Conservation (phyloP, 768 basidiomycete species). For the Suillus luteus region DNA sequence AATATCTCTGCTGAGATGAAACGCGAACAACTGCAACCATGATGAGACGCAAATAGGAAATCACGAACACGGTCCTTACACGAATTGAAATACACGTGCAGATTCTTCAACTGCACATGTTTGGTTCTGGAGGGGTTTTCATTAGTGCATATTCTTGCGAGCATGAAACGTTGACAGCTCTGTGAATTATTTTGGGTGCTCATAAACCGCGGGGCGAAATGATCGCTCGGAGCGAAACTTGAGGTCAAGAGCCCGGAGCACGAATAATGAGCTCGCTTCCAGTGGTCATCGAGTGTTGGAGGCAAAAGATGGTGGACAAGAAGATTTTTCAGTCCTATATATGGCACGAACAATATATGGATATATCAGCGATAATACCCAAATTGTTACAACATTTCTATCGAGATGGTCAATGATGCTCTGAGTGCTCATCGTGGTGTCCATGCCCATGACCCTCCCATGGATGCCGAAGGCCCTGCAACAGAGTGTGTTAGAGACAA, state of each 20-base stretch:
- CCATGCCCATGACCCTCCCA: constrained; percentile 64
- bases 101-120: not conserved
- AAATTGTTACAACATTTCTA: constrained; percentile 18
- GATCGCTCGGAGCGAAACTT: not conserved
- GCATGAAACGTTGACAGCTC: not conserved
- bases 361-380: not conserved
- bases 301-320: not conserved
- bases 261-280: not conserved
- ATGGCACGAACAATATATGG: not conserved
- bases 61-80: constrained; percentile 21
- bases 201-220: not conserved
- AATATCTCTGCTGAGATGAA: constrained; percentile 59
- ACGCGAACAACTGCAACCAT: constrained; percentile 60
- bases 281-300: not conserved
- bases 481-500: constrained; percentile 9
- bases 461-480: constrained; percentile 60
- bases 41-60: constrained; percentile 8
- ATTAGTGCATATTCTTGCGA: not conserved
- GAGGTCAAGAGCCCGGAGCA: not conserved
- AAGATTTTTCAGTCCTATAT: not conserved
- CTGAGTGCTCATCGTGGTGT: constrained; percentile 38
- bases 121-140: not conserved
- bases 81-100: constrained; percentile 34
- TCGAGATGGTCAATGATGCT: constrained; percentile 38
- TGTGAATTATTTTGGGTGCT: not conserved